Evolutionary conservation across 305 asterid genomes (phyloP).

Genomic region (Euphrasia arctica): DNA sequence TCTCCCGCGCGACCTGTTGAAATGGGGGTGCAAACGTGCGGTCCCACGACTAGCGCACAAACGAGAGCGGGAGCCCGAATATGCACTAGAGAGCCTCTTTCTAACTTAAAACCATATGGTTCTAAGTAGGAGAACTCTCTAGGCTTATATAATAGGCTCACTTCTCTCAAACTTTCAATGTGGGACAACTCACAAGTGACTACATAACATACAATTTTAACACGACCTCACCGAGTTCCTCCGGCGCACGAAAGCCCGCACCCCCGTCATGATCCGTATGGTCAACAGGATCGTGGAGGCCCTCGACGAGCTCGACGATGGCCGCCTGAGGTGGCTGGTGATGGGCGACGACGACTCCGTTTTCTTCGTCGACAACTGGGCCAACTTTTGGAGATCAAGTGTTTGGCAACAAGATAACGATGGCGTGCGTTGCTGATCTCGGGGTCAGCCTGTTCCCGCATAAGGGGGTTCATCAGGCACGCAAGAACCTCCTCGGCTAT

Average conservation of each 20-base stretch:
- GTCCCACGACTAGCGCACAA: too few species aligned
- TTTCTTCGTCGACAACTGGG: constrained; percentile 66
- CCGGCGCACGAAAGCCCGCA: constrained; percentile 15
- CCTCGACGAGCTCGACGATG: constrained; percentile 30
- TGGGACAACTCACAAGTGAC: too few species aligned
- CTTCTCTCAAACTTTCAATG: too few species aligned
- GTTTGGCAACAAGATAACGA: constrained; percentile 60
- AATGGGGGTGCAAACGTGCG: too few species aligned
- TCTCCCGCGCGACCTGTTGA: too few species aligned
- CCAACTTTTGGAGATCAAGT: constrained; percentile 54
- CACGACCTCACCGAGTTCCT: constrained; percentile 29
- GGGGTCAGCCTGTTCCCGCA: constrained; percentile 72
- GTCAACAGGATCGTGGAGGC: constrained; percentile 67
- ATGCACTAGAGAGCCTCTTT: too few species aligned
- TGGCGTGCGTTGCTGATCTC: constrained; percentile 65
- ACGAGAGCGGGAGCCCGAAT: too few species aligned
- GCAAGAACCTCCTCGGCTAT: too few species aligned
- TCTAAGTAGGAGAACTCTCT: too few species aligned
- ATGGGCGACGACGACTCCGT: constrained; percentile 80
- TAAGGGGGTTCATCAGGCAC: constrained; percentile 69
- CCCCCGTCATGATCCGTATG: constrained; percentile 30
- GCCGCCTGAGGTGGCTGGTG: constrained; percentile 56
- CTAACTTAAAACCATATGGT: too few species aligned
- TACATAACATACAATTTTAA: too few species aligned
- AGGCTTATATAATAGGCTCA: too few species aligned